phyloP scores from a whole-genome alignment of 2,329 filamentous ascomycete genomes.

The Aspergillus fischeri region DNA sequence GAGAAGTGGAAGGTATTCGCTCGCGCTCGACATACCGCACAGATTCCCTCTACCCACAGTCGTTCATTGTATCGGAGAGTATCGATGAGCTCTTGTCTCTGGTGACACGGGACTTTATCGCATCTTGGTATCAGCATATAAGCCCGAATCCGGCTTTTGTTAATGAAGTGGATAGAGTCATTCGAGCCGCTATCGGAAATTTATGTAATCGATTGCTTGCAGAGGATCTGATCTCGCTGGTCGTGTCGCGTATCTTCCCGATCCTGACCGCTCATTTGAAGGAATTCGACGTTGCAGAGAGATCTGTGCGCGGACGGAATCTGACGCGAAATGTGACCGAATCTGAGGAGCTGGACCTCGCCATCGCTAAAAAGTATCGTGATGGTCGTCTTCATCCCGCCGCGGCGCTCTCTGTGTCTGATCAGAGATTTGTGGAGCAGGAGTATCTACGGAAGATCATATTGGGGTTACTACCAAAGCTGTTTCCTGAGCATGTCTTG shows the following conservation, averaged over 20 bases:
- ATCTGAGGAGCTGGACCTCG: slow-evolving; percentile 90
- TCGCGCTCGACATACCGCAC: slow-evolving; percentile 64
- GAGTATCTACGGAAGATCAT: slow-evolving; percentile 79
- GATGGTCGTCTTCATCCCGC: slow-evolving; percentile 86
- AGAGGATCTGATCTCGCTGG: slow-evolving; percentile 77
- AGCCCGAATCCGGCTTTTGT: slow-evolving; percentile 75
- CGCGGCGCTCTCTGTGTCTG: slow-evolving; percentile 75
- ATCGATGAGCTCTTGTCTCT: slow-evolving; percentile 74
- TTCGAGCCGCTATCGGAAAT: slow-evolving; percentile 67
- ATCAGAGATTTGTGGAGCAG: slow-evolving; percentile 80
- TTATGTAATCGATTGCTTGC: slow-evolving; percentile 68
- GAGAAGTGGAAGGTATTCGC: slow-evolving; percentile 64
- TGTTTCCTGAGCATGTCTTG: slow-evolving; percentile 70
- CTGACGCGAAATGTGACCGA: slow-evolving; percentile 88
- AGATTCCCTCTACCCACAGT: slow-evolving; percentile 68
- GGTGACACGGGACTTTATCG: slow-evolving; percentile 78
- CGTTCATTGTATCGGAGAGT: slow-evolving; percentile 71
- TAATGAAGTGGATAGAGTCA: slow-evolving; percentile 77
- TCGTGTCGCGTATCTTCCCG: slow-evolving; percentile 78
- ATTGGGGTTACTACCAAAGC: slow-evolving; percentile 64
- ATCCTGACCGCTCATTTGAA: slow-evolving; percentile 83
- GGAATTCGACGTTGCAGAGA: slow-evolving; percentile 88
- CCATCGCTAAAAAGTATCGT: slow-evolving; percentile 90
- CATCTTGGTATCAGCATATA: slow-evolving; percentile 83
- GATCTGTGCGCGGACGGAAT: slow-evolving; percentile 78